phyloP scores from a whole-genome alignment of 148 eudicot species.

The Vaccinium macrocarpon region DNA sequence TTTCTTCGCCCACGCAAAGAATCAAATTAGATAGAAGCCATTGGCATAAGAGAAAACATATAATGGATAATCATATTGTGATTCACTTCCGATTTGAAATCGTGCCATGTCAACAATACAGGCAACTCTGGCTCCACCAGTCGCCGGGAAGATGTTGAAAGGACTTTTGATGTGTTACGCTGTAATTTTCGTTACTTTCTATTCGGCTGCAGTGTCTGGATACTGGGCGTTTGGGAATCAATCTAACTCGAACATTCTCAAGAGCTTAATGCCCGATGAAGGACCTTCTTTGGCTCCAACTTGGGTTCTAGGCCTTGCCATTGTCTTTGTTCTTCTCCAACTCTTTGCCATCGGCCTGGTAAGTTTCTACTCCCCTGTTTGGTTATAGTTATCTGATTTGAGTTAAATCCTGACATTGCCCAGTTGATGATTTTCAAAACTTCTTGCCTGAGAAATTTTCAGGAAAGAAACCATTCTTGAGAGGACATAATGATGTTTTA shows the following conservation, averaged over 20 bases:
- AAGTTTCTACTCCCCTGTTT: constrained; percentile 6
- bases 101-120: constrained; percentile 22
- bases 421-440: not conserved
- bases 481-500: not conserved
- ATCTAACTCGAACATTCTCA: constrained; percentile 66
- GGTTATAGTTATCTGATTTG: not conserved
- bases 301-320: constrained; percentile 67
- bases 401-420: too few species aligned
- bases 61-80: not conserved
- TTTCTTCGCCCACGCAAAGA: not conserved
- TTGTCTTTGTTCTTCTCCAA: constrained; percentile 80
- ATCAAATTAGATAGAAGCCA: not conserved
- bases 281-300: constrained; percentile 83
- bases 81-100: not conserved
- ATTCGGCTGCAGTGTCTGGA: constrained; percentile 78
- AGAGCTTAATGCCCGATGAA: constrained; percentile 69
- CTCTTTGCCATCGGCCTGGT: constrained; percentile 97
- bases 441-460: not conserved
- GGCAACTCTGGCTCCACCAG: constrained; percentile 98
- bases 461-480: not conserved
- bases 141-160: constrained; percentile 91
- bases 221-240: constrained; percentile 87
- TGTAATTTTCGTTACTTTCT: constrained; percentile 78
- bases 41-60: not conserved
- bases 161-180: constrained; percentile 81